Evolutionary conservation across 2,329 filamentous ascomycete genomes (phyloP).

Genomic region (Aspergillus jensenii): DNA sequence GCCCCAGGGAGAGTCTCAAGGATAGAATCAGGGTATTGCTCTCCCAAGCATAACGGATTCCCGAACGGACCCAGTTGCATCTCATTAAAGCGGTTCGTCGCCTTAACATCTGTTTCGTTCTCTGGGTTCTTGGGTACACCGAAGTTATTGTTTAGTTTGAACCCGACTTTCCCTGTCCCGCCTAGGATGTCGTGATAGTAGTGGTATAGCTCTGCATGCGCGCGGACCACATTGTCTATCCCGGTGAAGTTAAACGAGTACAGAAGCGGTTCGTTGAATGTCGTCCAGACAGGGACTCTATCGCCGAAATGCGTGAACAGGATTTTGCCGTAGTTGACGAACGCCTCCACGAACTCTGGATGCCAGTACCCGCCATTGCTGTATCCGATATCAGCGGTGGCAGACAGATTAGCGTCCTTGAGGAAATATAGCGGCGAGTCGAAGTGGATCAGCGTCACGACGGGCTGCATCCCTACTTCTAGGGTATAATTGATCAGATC

Average conservation of each 20-base stretch:
- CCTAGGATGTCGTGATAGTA: slow-evolving; percentile 43
- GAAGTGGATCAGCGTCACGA: slow-evolving; percentile 43
- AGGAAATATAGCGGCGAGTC: slow-evolving; percentile 30
- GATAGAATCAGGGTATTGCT: slow-evolving; percentile 45
- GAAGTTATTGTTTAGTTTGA: slow-evolving; percentile 53
- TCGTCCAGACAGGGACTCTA: slow-evolving; percentile 43
- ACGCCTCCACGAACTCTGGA: slow-evolving; percentile 41
- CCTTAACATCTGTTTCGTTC: slow-evolving; percentile 68
- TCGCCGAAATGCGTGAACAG: slow-evolving; percentile 40
- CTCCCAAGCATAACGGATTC: slow-evolving; percentile 45
- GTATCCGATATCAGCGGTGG: slow-evolving; percentile 25
- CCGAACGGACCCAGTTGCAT: slow-evolving; percentile 57
- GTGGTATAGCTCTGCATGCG: slow-evolving; percentile 37
- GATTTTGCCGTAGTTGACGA: slow-evolving; percentile 40
- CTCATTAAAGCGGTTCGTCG: slow-evolving; percentile 81
- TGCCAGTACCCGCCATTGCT: slow-evolving; percentile 36
- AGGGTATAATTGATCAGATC: slow-evolving; percentile 48
- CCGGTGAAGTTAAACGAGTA: slow-evolving; percentile 47
- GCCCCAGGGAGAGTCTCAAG: slow-evolving; percentile 48
- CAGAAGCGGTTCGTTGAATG: slow-evolving; percentile 42
- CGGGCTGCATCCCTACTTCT: slow-evolving; percentile 44
- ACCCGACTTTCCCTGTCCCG: slow-evolving; percentile 43
- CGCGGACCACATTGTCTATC: slow-evolving; percentile 51
- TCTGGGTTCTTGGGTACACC: slow-evolving; percentile 46
- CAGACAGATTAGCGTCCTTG: slow-evolving; percentile 15